Percentiles rank a stretch among this genome's conserved stretches.
Conservation (phyloP, 345 rosid species). For the Crucihimalaya himalaica region DNA sequence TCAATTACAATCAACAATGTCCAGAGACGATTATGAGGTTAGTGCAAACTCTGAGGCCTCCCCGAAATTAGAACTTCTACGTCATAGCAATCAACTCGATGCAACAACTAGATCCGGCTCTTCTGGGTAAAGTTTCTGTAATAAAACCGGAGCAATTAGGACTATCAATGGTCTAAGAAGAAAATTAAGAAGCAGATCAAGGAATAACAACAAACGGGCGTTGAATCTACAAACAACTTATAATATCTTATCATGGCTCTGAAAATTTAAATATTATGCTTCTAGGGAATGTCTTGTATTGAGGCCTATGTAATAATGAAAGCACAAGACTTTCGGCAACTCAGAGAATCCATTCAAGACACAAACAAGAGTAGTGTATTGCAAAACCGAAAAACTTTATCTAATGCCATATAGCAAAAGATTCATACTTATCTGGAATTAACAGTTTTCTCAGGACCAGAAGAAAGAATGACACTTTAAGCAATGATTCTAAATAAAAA, state of each 20-base stretch:
- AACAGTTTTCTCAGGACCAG: neutral
- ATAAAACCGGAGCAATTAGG: neutral
- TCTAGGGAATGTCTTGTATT: constrained; percentile 20
- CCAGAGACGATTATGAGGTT: neutral
- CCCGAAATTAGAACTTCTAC: neutral
- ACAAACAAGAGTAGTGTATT: neutral
- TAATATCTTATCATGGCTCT: no score
- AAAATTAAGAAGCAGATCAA: neutral
- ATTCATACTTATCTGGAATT: neutral
- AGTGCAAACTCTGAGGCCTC: neutral
- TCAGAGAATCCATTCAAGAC: constrained; percentile 15
- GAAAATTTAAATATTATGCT: neutral
- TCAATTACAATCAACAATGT: neutral
- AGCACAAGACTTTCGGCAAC: constrained; percentile 14
- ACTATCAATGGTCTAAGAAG: neutral
- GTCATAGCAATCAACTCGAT: neutral
- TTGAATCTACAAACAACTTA: neutral
- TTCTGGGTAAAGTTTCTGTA: neutral
- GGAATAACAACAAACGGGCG: neutral
- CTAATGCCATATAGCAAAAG: neutral
- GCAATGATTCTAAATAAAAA: neutral
- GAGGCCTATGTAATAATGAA: neutral
- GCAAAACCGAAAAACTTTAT: neutral
- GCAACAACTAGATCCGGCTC: neutral
- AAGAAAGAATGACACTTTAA: constrained; percentile 7